phyloP scores from a whole-genome alignment of 2,329 filamentous ascomycete species.

The Scortechinia acanthostroma region DNA sequence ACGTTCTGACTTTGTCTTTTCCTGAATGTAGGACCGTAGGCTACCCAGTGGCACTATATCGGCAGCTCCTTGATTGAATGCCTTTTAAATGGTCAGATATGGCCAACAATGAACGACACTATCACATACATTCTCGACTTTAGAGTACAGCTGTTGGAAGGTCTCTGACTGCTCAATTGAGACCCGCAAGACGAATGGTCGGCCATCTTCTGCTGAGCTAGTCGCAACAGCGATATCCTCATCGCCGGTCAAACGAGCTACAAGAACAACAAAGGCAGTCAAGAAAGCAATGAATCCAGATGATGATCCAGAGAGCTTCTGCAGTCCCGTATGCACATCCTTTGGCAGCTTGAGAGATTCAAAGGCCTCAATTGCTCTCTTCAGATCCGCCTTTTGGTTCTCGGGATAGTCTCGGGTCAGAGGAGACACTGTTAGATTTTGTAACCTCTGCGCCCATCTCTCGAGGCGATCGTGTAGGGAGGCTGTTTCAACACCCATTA shows the following conservation, averaged over 20 bases:
- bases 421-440: conserved; percentile 29
- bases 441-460: conserved; percentile 27
- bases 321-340: conserved; percentile 21
- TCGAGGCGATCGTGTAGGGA: conserved; percentile 25
- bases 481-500: conserved; percentile 19
- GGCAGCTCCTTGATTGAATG: conserved; percentile 25
- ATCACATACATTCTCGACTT: conserved; percentile 25
- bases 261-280: conserved; percentile 30
- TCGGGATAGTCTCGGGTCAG: conserved; percentile 33
- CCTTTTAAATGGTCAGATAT: conserved; percentile 11
- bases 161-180: conserved; percentile 26
- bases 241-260: conserved; percentile 34
- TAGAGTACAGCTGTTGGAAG: conserved; percentile 26
- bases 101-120: neutral
- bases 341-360: conserved; percentile 20
- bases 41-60: conserved; percentile 29
- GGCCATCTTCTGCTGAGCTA: conserved; percentile 28
- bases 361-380: conserved; percentile 12
- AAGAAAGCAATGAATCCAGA: conserved; percentile 28
- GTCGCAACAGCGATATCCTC: conserved; percentile 37
- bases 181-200: conserved; percentile 32
- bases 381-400: neutral
- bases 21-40: conserved; percentile 27
- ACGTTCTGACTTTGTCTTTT: conserved; percentile 24
- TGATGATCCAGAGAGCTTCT: conserved; percentile 22